Base-by-base conservation (phyloP, 805 yeast genomes). In the Lipomyces anomalus region DNA sequence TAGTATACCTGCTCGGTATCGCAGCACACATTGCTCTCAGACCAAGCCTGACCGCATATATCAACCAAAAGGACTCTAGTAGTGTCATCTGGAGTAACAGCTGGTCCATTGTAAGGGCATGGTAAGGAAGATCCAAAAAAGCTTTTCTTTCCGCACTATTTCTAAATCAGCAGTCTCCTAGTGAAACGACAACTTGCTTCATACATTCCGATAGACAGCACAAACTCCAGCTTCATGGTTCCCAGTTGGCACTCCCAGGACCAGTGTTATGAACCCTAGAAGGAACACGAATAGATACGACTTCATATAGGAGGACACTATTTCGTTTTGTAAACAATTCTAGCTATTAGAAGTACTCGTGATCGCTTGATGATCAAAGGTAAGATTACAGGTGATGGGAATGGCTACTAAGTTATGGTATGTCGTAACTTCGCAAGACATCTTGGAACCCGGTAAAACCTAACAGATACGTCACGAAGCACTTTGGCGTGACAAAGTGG, bases 41-140 rank as follows among this genome's bases (percentile, higher is more conserved):
- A 66, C 77, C 86, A 87, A 23, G 75, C 78, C 0, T 68, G 72
- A 5, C 97, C 97, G 68, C 97, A 89, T 0, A 88, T 62, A 1
- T 71, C 72, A 0, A 69, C 66, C 26, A 87, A 64, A 30, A 74
- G 61, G 1, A 67, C 64, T 17, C 69, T 57, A 3, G 79, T 68
- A 26, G 71, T 75, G 0, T 58, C 61, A 3, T 61, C 58, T 1
- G 85, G 80, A 13, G 47, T 52, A 2, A 67, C 67, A 0, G 89
- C 80, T 17, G 63, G 61, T 0, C 67, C 66, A 50, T 74, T 72
- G 22, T 73, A 74, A 0, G 87, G 82, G 61, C 95, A 85, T 0
- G 97, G 97, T 29, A 90, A 66, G 34, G 76, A 79, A 4, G 76
- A 65, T 0, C 96, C 97, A 64, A 89, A 88, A 4, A 83, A 61